A percentile compares a stretch with the other conserved stretches of the same genome.
phyloP scores from a whole-genome alignment of 768 basidiomycete species.

The Fomitopsis serialis region DNA sequence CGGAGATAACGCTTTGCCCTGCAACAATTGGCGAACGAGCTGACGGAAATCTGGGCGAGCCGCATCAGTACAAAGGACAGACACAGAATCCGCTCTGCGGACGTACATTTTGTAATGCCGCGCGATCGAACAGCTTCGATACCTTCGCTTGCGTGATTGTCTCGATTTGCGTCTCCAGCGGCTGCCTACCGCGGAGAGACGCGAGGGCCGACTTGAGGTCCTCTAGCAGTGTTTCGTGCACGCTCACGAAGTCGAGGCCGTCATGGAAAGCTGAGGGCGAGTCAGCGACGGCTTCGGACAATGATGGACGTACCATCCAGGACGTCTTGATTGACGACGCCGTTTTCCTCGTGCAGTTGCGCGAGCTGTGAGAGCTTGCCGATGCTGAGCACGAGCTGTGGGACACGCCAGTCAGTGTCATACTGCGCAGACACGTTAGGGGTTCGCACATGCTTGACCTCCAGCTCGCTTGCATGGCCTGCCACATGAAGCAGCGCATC shows the following conservation, averaged over 20 bases:
- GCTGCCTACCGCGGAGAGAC: constrained; percentile 50
- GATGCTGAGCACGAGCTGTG: constrained; percentile 83
- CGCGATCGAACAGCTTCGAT: constrained; percentile 34
- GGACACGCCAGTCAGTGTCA: not conserved
- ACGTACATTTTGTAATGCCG: constrained; percentile 47
- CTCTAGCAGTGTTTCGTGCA: constrained; percentile 65
- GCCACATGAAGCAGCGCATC: constrained; percentile 60
- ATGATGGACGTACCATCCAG: constrained; percentile 46
- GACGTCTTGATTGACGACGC: constrained; percentile 40
- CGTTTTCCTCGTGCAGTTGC: constrained; percentile 33
- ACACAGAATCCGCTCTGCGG: not conserved
- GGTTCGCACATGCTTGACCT: constrained; percentile 65
- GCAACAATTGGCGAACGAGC: constrained; percentile 61
- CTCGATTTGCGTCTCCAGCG: constrained; percentile 65
- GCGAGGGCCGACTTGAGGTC: constrained; percentile 51
- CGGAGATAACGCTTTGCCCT: constrained; percentile 65
- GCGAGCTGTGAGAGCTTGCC: constrained; percentile 84
- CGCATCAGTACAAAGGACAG: not conserved
- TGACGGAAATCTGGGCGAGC: constrained; percentile 59
- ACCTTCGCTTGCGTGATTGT: constrained; percentile 54
- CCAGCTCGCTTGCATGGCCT: constrained; percentile 48
- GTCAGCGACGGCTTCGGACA: not conserved
- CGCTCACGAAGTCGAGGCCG: constrained; percentile 79
- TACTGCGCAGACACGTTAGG: not conserved
- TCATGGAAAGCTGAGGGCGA: constrained; percentile 68